A percentile compares a stretch with the other conserved stretches of the same genome.
Evolutionary conservation across 257 asterid genomes (phyloP).

Genomic region (Ophiorrhiza pumila): DNA sequence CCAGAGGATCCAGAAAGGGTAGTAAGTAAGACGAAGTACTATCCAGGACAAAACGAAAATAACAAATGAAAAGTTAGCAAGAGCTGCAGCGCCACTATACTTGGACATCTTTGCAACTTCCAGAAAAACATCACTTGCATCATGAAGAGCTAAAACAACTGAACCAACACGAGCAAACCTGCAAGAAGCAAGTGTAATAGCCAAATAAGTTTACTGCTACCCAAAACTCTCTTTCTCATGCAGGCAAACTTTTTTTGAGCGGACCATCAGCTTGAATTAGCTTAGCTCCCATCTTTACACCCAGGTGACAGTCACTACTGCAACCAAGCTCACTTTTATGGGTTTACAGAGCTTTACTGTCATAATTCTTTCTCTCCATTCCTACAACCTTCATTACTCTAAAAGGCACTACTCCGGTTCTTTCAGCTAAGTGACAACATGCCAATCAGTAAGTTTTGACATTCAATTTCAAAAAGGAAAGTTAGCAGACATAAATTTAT

Average conservation of each 20-base stretch:
- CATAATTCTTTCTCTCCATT: neutral
- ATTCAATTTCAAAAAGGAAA: neutral
- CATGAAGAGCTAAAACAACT: slow-evolving; percentile 82
- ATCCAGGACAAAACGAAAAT: slow-evolving; percentile 65
- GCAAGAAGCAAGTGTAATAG: slow-evolving; percentile 17
- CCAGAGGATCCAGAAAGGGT: slow-evolving; percentile 87
- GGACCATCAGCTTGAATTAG: neutral
- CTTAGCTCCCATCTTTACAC: neutral
- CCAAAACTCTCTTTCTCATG: neutral
- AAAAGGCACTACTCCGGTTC: neutral
- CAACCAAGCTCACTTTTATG: neutral
- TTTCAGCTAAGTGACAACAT: neutral
- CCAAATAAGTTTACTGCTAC: neutral
- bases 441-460: neutral
- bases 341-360: neutral
- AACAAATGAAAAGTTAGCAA: slow-evolving; percentile 77
- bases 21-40: slow-evolving; percentile 77
- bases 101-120: slow-evolving; percentile 95
- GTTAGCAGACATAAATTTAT: slow-evolving; percentile 9
- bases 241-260: neutral
- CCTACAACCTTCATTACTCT: neutral
- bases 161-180: slow-evolving; percentile 92
- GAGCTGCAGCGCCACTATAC: slow-evolving; percentile 75
- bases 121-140: slow-evolving; percentile 85
- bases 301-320: neutral